phyloP scores from a whole-genome alignment of 441 rosid genomes.

The Hura crepitans region DNA sequence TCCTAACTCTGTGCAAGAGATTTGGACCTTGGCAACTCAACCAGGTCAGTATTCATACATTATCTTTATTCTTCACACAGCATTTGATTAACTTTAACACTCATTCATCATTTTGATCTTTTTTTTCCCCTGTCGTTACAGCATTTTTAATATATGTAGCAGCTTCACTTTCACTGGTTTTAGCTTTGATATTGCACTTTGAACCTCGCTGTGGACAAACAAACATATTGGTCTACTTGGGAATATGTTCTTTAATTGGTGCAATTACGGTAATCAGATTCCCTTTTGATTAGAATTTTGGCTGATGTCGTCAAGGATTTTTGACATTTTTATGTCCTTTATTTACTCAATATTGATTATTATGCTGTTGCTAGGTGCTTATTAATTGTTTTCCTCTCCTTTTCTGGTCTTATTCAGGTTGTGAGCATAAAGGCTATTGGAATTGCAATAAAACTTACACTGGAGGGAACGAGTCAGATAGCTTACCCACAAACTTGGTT shows the following conservation, averaged over 20 bases:
- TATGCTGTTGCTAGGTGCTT: background rate
- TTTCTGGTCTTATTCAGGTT: conserved; percentile 43
- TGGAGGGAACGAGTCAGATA: conserved; percentile 74
- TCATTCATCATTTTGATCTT: background rate
- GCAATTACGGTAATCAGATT: conserved; percentile 48
- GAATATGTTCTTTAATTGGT: conserved; percentile 61
- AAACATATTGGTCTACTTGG: conserved; percentile 59
- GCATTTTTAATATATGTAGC: conserved; percentile 57
- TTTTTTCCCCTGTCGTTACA: conserved; percentile 26
- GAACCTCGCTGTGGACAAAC: conserved; percentile 64
- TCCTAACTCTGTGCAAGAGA: conserved; percentile 50
- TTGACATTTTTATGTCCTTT: background rate
- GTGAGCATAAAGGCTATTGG: conserved; percentile 94
- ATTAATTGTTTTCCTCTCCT: background rate
- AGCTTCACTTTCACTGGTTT: conserved; percentile 44
- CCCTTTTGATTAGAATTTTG: conserved; percentile 4
- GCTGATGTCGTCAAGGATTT: background rate
- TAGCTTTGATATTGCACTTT: conserved; percentile 51
- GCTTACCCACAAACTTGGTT: conserved; percentile 72
- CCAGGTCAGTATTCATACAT: conserved; percentile 37
- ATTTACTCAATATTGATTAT: background rate
- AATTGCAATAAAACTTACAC: conserved; percentile 74
- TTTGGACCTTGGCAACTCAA: conserved; percentile 60
- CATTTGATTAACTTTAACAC: background rate
- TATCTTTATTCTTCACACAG: background rate